phyloP scores from a whole-genome alignment of 306 rosid genomes.

The Canavalia gladiata region DNA sequence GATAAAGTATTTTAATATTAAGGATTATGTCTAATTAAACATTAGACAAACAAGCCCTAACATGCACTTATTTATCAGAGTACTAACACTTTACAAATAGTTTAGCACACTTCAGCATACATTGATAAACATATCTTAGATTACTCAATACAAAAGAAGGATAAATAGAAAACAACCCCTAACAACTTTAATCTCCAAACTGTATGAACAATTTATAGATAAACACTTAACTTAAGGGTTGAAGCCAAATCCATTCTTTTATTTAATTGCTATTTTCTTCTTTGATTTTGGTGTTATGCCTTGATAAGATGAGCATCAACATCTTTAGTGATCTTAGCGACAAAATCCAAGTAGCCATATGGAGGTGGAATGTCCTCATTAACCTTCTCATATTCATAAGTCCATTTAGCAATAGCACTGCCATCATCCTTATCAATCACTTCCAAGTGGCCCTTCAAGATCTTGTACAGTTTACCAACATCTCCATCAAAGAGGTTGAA shows the following conservation, averaged over 20 bases:
- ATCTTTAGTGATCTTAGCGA: constrained; percentile 11
- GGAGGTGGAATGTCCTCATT: constrained; percentile 38
- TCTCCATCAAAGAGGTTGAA: constrained; percentile 32
- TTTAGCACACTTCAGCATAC: no score
- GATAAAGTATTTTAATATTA: no score
- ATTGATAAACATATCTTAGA: no score
- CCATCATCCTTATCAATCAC: background rate
- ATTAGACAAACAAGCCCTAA: no score
- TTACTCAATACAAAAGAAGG: no score
- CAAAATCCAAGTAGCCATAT: constrained; percentile 13
- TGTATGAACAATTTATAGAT: no score
- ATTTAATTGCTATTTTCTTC: background rate
- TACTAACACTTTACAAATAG: no score
- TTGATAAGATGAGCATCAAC: constrained; percentile 30
- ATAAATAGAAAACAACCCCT: no score
- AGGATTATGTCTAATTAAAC: no score
- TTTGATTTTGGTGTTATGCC: background rate
- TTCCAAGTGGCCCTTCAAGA: background rate
- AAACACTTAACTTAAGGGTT: no score
- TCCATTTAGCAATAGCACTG: constrained; percentile 1
- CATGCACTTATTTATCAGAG: no score
- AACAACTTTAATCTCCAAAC: no score
- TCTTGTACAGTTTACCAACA: background rate
- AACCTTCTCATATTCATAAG: constrained; percentile 32
- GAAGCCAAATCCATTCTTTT: background rate